Conservation (phyloP, 768 basidiomycete genomes). For the Psilocybe sp. region DNA sequence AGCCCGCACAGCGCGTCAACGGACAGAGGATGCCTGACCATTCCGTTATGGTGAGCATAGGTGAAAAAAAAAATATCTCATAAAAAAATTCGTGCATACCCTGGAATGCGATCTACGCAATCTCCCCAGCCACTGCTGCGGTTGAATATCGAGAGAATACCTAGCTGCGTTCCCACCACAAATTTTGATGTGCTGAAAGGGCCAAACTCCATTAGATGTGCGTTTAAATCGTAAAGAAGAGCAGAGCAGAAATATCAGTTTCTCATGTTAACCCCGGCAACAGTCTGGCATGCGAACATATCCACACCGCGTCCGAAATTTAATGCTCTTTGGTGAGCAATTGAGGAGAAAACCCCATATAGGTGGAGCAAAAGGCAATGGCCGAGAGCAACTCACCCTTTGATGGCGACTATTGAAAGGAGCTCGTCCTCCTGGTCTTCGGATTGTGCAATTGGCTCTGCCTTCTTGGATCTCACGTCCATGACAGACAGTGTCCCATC, state of each 20-base stretch:
- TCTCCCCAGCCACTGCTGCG: slow-evolving; percentile 86
- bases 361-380: slow-evolving; percentile 6
- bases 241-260: background rate
- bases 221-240: background rate
- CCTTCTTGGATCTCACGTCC: slow-evolving; percentile 82
- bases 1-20: slow-evolving; percentile 83
- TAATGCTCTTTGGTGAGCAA: background rate
- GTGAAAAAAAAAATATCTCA: slow-evolving; percentile 10
- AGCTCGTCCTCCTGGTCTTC: slow-evolving; percentile 97
- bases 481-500: slow-evolving; percentile 93
- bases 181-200: slow-evolving; percentile 66
- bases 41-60: background rate
- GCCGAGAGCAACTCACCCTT: slow-evolving; percentile 51
- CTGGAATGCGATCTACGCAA: slow-evolving; percentile 87
- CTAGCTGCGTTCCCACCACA: slow-evolving; percentile 86
- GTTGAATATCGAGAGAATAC: slow-evolving; percentile 89
- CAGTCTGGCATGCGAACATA: slow-evolving; percentile 2
- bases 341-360: no score
- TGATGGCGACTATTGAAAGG: slow-evolving; percentile 81
- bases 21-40: slow-evolving; percentile 79
- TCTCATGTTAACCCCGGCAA: background rate
- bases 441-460: slow-evolving; percentile 77
- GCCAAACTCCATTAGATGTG: background rate
- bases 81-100: slow-evolving; percentile 42
- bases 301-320: slow-evolving; percentile 13